Percentiles rank a stretch among this genome's conserved stretches.
These are phyloP conservation scores for Typha latifolia DNA, from an alignment of 176 grass and related monocot genomes.

Conservation along the genomic window DNA sequence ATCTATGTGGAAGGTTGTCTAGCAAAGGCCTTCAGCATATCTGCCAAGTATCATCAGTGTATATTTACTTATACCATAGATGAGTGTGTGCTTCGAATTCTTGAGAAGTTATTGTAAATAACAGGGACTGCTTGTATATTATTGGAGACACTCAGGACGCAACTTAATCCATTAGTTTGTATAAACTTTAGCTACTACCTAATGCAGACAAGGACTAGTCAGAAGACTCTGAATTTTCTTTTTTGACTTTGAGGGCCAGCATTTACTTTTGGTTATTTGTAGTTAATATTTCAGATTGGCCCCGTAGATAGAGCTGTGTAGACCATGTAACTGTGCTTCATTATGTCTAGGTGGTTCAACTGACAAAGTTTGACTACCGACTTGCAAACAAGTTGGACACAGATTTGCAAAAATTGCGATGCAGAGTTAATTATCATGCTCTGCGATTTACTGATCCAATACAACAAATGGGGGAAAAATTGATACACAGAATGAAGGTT, in stretches of 20 bases:
- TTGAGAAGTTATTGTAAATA: neutral
- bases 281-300: neutral
- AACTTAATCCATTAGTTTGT: neutral
- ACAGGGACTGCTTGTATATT: neutral
- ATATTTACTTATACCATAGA: too few relatives aligned
- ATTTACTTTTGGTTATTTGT: neutral
- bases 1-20: too few relatives aligned
- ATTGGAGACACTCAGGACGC: neutral
- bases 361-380: conserved; percentile 96
- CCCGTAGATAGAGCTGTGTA: neutral
- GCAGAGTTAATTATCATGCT: conserved; percentile 84
- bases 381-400: conserved; percentile 83
- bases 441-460: conserved; percentile 75
- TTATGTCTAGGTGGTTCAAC: conserved; percentile 65
- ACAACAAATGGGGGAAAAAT: conserved; percentile 70
- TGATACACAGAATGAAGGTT: conserved; percentile 79
- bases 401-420: conserved; percentile 87
- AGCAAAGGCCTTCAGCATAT: too few relatives aligned
- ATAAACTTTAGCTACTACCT: neutral
- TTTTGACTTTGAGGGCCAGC: neutral
- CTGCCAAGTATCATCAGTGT: too few relatives aligned
- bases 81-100: too few relatives aligned
- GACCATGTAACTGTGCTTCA: conserved; percentile 9
- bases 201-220: neutral
- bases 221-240: neutral